Evolutionary conservation across 2,329 filamentous ascomycete genomes (phyloP), one percentile per base, ranked within the genome.

Genomic region (Ophiosphaerella korrae): DNA sequence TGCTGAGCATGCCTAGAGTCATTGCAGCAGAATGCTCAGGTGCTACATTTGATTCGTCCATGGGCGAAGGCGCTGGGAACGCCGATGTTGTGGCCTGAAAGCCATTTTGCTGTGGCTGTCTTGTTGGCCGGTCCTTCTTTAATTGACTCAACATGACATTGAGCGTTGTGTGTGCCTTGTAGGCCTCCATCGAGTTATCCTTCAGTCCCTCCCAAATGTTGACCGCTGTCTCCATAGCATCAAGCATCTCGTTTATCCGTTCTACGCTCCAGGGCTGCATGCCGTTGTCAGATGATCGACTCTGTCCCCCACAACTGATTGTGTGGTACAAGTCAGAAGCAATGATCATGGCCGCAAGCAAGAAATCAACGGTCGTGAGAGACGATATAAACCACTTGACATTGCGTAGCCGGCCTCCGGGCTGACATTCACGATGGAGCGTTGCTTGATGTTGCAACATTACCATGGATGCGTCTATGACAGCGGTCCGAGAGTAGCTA

Each of bases 101-200:
- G 42, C 62, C 68, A 33, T 63, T 69, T 11, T 42, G 45, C 29
- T 58, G 64, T 16, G 62, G 52, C 48, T 66, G 62, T 24, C 64
- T 57, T 13, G 55, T 48, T n/a, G 60, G 60, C 62, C 64, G 67
- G 8, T 82, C 78, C 48, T 75, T 77, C 63, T 82, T 87, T 46
- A 97, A 80, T 72, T 94, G 94, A 29, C 86, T 82, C 38, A 97
- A 76, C 84, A 97, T 92, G 44, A 97, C 86, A 18, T 86, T 86
- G n/a, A 97, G 78, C 21, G 93, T 82, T 36, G 85, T 85, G 35
- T 85, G 85, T 1, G 91, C 93, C 75, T 97, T 97, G 77, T 87
- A 92, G 0, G 92, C 91, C 61, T 97, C 93, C 76, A 97, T 88
- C 1, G 89, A 94, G 21, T 86, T 81, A 47, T 94, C 88, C 3